phyloP scores from a whole-genome alignment of 192 early-diverging fungal genomes.

The Podila epicladia region DNA sequence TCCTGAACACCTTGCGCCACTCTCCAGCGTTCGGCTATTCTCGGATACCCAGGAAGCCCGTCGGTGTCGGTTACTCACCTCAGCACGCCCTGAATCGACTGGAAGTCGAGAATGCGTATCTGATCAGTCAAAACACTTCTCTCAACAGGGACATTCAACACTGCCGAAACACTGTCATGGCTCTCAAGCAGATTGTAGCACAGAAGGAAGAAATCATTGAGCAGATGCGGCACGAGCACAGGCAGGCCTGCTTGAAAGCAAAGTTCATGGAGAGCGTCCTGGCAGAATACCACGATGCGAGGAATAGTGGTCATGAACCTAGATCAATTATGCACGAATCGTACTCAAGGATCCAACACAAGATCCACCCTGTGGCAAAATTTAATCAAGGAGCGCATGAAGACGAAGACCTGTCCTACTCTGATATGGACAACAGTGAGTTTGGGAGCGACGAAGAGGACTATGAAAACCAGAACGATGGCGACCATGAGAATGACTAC shows the following conservation, averaged over 20 bases:
- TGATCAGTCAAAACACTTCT: slow-evolving; percentile 23
- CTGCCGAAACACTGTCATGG: slow-evolving; percentile 30
- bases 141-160: slow-evolving; percentile 33
- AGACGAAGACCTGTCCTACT: neutral
- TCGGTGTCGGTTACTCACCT: neutral
- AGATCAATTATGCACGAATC: neutral
- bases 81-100: slow-evolving; percentile 29
- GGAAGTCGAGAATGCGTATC: slow-evolving; percentile 38
- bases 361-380: neutral
- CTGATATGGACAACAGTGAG: slow-evolving; percentile 2
- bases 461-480: slow-evolving; percentile 1
- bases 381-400: slow-evolving; percentile 4
- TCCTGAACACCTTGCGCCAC: no score
- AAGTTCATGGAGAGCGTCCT: slow-evolving; percentile 35
- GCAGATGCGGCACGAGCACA: slow-evolving; percentile 15
- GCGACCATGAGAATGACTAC: slow-evolving; percentile 9
- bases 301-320: neutral
- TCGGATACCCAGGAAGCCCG: no score
- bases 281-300: slow-evolving; percentile 5
- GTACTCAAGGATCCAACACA: no score
- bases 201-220: slow-evolving; percentile 29
- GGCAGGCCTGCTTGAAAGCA: slow-evolving; percentile 16
- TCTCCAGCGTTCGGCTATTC: no score
- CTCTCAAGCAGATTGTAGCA: slow-evolving; percentile 16
- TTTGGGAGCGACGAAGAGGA: slow-evolving; percentile 18